These are phyloP conservation scores for Neospora caninum DNA, from an alignment of 169 alveolate species.

Conservation along the genomic window DNA sequence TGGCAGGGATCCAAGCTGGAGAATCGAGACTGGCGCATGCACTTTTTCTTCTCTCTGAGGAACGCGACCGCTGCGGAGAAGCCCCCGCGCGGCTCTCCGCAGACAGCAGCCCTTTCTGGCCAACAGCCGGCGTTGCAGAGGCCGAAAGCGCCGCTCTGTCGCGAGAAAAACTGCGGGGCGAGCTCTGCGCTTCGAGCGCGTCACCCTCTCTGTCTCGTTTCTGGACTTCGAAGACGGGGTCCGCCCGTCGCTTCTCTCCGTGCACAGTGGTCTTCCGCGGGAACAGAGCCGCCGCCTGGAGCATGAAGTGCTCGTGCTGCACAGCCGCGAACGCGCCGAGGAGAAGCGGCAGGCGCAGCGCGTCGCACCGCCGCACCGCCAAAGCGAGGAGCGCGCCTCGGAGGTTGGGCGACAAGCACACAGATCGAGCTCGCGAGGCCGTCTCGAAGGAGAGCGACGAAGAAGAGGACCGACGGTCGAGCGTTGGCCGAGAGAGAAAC, in stretches of 20 bases:
- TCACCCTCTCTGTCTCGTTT: too few relatives aligned
- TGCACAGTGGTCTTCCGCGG: neutral
- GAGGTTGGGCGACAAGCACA: neutral
- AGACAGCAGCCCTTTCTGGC: too few relatives aligned
- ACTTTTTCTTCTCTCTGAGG: too few relatives aligned
- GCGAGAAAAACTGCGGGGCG: too few relatives aligned
- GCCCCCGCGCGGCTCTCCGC: too few relatives aligned
- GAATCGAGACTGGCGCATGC: too few relatives aligned
- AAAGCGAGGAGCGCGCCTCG: conserved; percentile 22
- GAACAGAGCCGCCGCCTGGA: neutral
- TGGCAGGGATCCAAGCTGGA: neutral
- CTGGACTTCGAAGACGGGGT: too few relatives aligned
- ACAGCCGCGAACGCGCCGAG: conserved; percentile 12
- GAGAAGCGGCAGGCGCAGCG: conserved; percentile 7
- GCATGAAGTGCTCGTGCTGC: conserved; percentile 13
- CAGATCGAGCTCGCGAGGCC: neutral
- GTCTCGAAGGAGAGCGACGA: neutral
- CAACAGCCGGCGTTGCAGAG: too few relatives aligned
- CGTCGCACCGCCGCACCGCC: neutral
- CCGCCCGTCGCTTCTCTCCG: too few relatives aligned
- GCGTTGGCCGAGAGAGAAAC: neutral
- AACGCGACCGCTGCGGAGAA: too few relatives aligned
- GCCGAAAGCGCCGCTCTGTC: too few relatives aligned
- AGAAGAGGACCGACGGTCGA: neutral
- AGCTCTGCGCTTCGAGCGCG: too few relatives aligned